A percentile compares a stretch with the other conserved stretches of the same genome.
Conservation (phyloP, 352 stramenopile species). For the Nothophytophthora sp. region DNA sequence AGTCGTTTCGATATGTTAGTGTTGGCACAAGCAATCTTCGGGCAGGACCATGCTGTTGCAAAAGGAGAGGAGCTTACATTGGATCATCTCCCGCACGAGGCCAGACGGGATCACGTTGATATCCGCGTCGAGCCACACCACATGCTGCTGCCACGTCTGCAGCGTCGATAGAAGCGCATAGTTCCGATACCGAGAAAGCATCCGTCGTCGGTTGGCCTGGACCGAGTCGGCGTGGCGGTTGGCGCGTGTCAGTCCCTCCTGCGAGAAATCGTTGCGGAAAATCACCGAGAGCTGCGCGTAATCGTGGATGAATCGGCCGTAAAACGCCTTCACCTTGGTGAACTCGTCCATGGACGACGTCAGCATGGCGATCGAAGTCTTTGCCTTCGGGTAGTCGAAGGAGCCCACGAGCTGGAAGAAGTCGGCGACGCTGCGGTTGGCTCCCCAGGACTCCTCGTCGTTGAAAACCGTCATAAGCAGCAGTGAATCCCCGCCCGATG, state of each 20-base stretch:
- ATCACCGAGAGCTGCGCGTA: slow-evolving; percentile 31
- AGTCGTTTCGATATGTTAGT: neutral
- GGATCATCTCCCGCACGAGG: slow-evolving; percentile 34
- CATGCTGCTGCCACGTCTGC: slow-evolving; percentile 38
- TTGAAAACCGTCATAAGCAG: slow-evolving; percentile 31
- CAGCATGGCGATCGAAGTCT: slow-evolving; percentile 38
- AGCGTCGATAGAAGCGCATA: slow-evolving; percentile 36
- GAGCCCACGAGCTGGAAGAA: slow-evolving; percentile 33
- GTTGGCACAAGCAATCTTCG: no score
- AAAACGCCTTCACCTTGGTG: slow-evolving; percentile 13
- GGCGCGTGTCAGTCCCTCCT: slow-evolving; percentile 13
- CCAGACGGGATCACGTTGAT: slow-evolving; percentile 20
- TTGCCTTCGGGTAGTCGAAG: slow-evolving; percentile 26
- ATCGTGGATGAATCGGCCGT: slow-evolving; percentile 12
- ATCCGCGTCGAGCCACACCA: slow-evolving; percentile 51
- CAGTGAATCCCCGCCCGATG: slow-evolving; percentile 16
- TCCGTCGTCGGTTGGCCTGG: slow-evolving; percentile 32
- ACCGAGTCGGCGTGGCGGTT: slow-evolving; percentile 30
- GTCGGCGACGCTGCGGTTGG: slow-evolving; percentile 14
- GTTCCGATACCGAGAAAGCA: slow-evolving; percentile 52
- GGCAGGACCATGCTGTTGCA: no score
- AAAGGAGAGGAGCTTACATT: slow-evolving; percentile 2
- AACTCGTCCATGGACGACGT: slow-evolving; percentile 37
- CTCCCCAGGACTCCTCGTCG: slow-evolving; percentile 33
- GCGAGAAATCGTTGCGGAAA: slow-evolving; percentile 39